A percentile compares a stretch with the other conserved stretches of the same genome.
phyloP scores from a whole-genome alignment of 345 rosid genomes.

The Linum usitatissimum region DNA sequence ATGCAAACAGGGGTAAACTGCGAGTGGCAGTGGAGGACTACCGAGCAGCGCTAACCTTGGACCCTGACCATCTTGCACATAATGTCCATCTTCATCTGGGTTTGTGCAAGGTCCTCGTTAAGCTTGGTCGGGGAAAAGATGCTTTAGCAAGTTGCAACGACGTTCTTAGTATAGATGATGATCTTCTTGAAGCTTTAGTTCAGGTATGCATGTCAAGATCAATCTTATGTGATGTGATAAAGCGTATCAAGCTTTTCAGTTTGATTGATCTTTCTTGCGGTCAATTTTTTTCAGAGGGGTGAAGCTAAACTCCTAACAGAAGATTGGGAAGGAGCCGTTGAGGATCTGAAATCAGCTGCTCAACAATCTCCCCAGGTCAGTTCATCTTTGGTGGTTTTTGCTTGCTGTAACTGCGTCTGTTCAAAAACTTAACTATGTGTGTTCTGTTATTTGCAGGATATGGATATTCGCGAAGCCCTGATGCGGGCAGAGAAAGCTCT shows the following conservation, averaged over 20 bases:
- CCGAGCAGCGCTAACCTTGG: conserved; percentile 72
- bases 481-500: conserved; percentile 92
- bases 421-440: not conserved
- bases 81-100: conserved; percentile 91
- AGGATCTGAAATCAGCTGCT: conserved; percentile 78
- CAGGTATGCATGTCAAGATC: conserved; percentile 40
- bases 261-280: not conserved
- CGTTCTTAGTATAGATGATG: conserved; percentile 70
- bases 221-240: not conserved
- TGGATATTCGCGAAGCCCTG: conserved; percentile 61
- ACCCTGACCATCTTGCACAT: conserved; percentile 75
- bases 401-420: not conserved
- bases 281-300: conserved; percentile 51
- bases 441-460: conserved; percentile 38
- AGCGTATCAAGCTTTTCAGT: not conserved
- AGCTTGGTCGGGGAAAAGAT: conserved; percentile 93
- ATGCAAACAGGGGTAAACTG: conserved; percentile 74
- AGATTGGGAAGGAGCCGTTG: conserved; percentile 99
- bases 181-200: conserved; percentile 79
- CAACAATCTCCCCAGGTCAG: conserved; percentile 81
- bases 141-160: conserved; percentile 74
- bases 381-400: conserved; percentile 1
- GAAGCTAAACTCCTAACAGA: conserved; percentile 89
- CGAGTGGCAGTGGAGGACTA: conserved; percentile 87
- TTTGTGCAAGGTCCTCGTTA: conserved; percentile 77